These are phyloP conservation scores for Penicillium sp. DNA, from an alignment of 2,329 filamentous ascomycete genomes.

Conservation along the genomic window DNA sequence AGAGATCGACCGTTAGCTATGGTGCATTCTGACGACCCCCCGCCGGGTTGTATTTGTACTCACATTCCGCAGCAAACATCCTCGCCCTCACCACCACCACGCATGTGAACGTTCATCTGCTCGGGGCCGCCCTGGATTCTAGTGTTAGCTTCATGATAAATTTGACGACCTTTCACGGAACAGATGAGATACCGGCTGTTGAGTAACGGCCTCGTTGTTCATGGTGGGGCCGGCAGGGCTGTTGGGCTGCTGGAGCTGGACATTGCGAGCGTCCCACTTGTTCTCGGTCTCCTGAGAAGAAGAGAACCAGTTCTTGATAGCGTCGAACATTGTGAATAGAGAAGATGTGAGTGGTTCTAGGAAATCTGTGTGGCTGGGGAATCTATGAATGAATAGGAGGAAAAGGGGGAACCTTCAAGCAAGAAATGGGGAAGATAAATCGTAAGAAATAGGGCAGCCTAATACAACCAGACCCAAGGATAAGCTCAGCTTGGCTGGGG, in stretches of 20 bases:
- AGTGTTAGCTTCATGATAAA: neutral
- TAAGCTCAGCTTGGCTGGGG: neutral
- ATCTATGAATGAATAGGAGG: neutral
- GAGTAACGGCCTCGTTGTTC: slow-evolving; percentile 10
- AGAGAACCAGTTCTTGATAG: slow-evolving; percentile 12
- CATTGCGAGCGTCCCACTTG: slow-evolving; percentile 14
- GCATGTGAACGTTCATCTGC: slow-evolving; percentile 13
- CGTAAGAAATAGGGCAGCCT: neutral
- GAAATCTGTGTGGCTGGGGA: too few relatives aligned
- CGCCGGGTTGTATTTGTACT: neutral
- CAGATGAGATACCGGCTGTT: slow-evolving; percentile 10
- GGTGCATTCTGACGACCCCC: neutral
- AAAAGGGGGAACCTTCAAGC: neutral
- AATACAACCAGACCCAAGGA: neutral
- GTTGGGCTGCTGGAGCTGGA: slow-evolving; percentile 14
- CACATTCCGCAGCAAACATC: slow-evolving; percentile 17
- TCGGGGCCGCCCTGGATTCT: slow-evolving; percentile 4
- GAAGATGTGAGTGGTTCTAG: too few relatives aligned
- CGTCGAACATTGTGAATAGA: slow-evolving; percentile 9
- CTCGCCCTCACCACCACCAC: slow-evolving; percentile 16
- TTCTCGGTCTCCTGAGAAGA: slow-evolving; percentile 7
- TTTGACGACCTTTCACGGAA: neutral
- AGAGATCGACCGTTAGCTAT: neutral
- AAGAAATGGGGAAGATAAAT: neutral
- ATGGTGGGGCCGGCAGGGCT: slow-evolving; percentile 10